Percentiles rank a stretch among this genome's conserved stretches.
phyloP scores from a whole-genome alignment of 805 yeast genomes.

The Saccharomyces cerevisiae region DNA sequence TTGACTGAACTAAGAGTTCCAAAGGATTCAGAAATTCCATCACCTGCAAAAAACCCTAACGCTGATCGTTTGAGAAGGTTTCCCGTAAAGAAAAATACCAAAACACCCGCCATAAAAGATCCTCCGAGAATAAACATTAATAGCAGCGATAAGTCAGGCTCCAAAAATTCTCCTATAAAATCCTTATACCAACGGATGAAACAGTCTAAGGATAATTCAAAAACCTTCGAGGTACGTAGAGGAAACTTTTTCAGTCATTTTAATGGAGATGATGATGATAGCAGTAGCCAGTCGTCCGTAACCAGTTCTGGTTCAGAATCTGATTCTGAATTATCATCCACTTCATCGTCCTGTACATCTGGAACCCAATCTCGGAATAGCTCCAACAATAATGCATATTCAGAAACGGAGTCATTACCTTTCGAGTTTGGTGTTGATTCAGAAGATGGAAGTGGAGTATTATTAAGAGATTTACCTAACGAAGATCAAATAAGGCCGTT shows the following conservation, averaged over 20 bases:
- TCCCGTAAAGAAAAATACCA: background rate
- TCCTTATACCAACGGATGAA: conserved; percentile 1
- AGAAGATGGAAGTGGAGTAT: conserved; percentile 18
- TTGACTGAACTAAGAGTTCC: background rate
- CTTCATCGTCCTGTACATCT: background rate
- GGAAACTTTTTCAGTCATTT: conserved; percentile 16
- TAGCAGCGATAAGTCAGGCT: background rate
- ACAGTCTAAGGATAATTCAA: background rate
- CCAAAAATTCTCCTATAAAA: conserved; percentile 1
- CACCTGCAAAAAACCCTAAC: background rate
- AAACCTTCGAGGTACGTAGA: conserved; percentile 6
- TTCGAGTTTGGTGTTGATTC: conserved; percentile 29
- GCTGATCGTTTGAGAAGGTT: background rate
- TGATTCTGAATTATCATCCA: conserved; percentile 4
- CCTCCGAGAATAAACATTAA: background rate
- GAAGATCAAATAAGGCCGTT: conserved; percentile 6
- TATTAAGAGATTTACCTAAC: conserved; percentile 15
- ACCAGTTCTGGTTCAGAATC: conserved; percentile 6
- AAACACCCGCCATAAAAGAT: background rate
- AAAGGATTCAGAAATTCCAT: background rate
- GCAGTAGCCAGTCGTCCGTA: conserved; percentile 4
- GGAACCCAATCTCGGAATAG: background rate
- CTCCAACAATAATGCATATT: background rate
- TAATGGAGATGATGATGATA: conserved; percentile 13
- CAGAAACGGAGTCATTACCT: conserved; percentile 22